Evolutionary conservation across 2,329 filamentous ascomycete species (phyloP), one percentile per base, ranked within the genome.

Genomic region (Xylariaceae sp.): DNA sequence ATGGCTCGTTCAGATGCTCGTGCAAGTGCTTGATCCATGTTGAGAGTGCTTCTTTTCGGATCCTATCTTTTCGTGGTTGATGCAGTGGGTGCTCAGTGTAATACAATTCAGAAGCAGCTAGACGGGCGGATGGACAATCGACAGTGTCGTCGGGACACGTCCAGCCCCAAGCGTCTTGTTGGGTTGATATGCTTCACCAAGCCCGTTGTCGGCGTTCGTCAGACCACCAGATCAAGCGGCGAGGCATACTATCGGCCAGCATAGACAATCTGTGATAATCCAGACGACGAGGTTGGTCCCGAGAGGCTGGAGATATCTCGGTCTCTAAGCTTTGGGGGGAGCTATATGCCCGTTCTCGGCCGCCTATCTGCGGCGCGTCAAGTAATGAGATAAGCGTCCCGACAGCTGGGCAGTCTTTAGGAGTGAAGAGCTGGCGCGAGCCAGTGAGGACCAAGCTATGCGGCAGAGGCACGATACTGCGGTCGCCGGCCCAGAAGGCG

Each of bases 161-260:
- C 28, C 15, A 35, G 10, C 6, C 6, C 21, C 27, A 11, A 10
- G 16, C 27, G 14, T 29, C 6, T 7, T 15, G 13, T 17, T 16
- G 27, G n/a, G 27, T 15, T 17, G 15, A 8, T 12, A 12, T 23
- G 21, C 17, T 26, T 23, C 28, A 10, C 22, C 22, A 19, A 21
- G 31, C 41, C 49, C 44, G 47, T 47, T 53, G 37, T 49, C 47
- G 44, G 45, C 38, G 29, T 23, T 28, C 8, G 27, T 19, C 14
- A 26, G 32, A 31, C 24, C 18, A 39, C 27, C 26, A 24, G 11
- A 23, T 27, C 26, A 29, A 22, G 29, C 12, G 19, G 33, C 29
- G 17, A 25, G 15, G 17, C 18, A 22, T 27, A 30, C 16, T 27
- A 33, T 22, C 24, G 15, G 27, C 33, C 12, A 38, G 32, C 32